phyloP scores from a whole-genome alignment of 1,139 yeast species.

The Scheffersomyces illinoinensis region DNA sequence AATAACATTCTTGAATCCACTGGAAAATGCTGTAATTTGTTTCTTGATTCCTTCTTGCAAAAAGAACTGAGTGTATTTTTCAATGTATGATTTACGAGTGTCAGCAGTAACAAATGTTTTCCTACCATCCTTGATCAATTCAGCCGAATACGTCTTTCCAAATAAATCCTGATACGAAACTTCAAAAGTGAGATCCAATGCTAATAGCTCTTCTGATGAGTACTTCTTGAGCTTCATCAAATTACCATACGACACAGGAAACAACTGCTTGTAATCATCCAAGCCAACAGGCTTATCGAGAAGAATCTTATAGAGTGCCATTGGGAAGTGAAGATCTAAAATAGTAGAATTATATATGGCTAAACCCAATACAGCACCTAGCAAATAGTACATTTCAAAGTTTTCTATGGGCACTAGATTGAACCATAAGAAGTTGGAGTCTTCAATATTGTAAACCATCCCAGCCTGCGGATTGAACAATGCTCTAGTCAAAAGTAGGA shows the following conservation, averaged over 20 bases:
- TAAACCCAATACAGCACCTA: constrained; percentile 84
- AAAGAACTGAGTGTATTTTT: constrained; percentile 60
- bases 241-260: constrained; percentile 65
- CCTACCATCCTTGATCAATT: constrained; percentile 61
- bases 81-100: constrained; percentile 63
- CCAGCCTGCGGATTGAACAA: constrained; percentile 69
- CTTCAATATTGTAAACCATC: constrained; percentile 61
- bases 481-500: constrained; percentile 66
- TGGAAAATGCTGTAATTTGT: constrained; percentile 58
- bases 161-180: constrained; percentile 40
- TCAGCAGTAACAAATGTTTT: constrained; percentile 49
- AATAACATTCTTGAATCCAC: constrained; percentile 74
- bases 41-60: constrained; percentile 53
- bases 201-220: constrained; percentile 25
- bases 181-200: constrained; percentile 38
- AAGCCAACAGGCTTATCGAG: constrained; percentile 56
- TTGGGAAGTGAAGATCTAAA: constrained; percentile 75
- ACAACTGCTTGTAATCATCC: constrained; percentile 65
- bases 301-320: constrained; percentile 72
- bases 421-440: constrained; percentile 79
- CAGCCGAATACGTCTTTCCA: constrained; percentile 40
- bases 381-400: constrained; percentile 62
- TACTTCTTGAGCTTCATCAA: constrained; percentile 55
- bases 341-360: constrained; percentile 91
- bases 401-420: constrained; percentile 46